phyloP scores from a whole-genome alignment of 352 stramenopile species.

The Phytophthora sp. region DNA sequence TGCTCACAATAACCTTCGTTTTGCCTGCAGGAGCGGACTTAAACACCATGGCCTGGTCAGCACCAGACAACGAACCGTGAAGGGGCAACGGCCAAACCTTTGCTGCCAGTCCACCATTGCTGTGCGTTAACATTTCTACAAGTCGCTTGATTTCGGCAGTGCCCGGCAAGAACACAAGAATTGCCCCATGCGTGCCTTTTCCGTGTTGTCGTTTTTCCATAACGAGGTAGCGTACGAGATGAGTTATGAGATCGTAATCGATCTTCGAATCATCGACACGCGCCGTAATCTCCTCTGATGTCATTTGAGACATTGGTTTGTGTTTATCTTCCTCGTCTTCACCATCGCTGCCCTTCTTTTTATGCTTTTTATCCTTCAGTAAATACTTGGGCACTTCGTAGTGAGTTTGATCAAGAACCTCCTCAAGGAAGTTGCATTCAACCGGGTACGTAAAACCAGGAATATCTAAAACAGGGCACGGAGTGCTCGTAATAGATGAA shows the following conservation, averaged over 20 bases:
- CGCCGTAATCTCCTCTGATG: conserved; percentile 56
- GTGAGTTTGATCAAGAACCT: conserved; percentile 62
- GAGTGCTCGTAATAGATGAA: conserved; percentile 46
- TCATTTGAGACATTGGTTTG: conserved; percentile 39
- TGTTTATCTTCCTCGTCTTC: conserved; percentile 23
- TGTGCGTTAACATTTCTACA: conserved; percentile 60
- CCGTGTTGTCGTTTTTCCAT: conserved; percentile 21
- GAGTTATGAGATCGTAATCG: conserved; percentile 94
- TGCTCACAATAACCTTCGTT: conserved; percentile 88
- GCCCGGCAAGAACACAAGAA: conserved; percentile 85
- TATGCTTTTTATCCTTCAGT: conserved; percentile 59
- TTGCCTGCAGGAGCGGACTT: conserved; percentile 60
- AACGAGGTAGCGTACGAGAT: conserved; percentile 82
- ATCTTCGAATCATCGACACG: conserved; percentile 91
- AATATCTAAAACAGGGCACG: conserved; percentile 83
- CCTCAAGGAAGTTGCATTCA: conserved; percentile 78
- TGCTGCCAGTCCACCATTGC: conserved; percentile 38
- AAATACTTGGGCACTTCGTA: conserved; percentile 74
- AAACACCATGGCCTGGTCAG: conserved; percentile 82
- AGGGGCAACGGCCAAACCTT: conserved; percentile 75
- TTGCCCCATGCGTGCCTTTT: conserved; percentile 49
- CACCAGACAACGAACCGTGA: conserved; percentile 75
- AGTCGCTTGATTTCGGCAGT: conserved; percentile 85
- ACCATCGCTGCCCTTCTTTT: conserved; percentile 41
- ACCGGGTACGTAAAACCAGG: conserved; percentile 88